These are phyloP conservation scores for Adansonia digitata DNA, from an alignment of 345 rosid genomes.

Conservation along the genomic window DNA sequence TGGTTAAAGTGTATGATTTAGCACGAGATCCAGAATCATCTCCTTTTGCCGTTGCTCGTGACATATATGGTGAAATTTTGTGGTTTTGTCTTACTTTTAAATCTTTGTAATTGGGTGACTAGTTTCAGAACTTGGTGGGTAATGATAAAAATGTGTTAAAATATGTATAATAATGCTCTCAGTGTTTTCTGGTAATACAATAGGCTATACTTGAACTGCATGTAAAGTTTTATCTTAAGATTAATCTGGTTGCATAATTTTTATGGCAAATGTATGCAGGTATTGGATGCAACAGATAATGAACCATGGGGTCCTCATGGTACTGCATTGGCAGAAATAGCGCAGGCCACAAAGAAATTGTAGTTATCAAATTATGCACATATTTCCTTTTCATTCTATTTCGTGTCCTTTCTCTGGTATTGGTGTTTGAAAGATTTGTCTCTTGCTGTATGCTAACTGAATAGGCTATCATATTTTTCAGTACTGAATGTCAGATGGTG, in stretches of 20 bases:
- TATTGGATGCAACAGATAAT: constrained; percentile 91
- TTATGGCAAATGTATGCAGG: constrained; percentile 40
- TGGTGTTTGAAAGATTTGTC: constrained; percentile 5
- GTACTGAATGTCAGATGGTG: constrained; percentile 90
- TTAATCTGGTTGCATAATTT: neutral
- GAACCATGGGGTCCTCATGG: constrained; percentile 99
- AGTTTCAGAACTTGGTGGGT: neutral
- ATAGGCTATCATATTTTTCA: constrained; percentile 30
- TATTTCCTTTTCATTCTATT: neutral
- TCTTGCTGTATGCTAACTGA: constrained; percentile 14
- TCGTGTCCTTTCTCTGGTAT: neutral
- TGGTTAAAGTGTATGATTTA: neutral
- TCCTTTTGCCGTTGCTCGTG: neutral
- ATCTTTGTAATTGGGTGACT: neutral
- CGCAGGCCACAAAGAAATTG: constrained; percentile 90
- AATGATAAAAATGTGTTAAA: neutral
- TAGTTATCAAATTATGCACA: constrained; percentile 26
- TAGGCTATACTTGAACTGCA: neutral
- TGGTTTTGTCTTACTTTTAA: neutral
- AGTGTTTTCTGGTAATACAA: neutral
- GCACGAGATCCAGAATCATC: neutral
- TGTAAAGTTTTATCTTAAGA: neutral
- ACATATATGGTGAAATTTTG: neutral
- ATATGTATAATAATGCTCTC: neutral
- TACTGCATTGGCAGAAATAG: constrained; percentile 86